phyloP scores from a whole-genome alignment of 305 asterid genomes.

The Solanum hybrid region DNA sequence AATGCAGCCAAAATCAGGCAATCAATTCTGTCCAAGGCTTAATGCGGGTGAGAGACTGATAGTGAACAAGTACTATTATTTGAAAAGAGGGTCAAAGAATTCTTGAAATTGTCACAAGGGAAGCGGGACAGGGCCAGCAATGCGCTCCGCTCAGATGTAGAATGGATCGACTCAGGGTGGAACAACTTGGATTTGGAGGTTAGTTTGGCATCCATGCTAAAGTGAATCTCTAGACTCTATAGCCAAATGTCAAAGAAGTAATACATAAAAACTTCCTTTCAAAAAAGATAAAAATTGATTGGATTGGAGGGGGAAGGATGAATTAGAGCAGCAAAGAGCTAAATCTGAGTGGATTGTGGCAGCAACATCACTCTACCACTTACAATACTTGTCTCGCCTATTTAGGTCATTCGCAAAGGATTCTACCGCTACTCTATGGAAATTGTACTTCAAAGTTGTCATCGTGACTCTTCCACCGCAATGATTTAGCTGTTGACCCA shows the following conservation, averaged over 20 bases:
- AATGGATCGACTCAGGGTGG: too few relatives aligned
- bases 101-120: too few relatives aligned
- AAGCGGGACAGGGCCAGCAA: too few relatives aligned
- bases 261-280: not conserved
- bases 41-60: not conserved
- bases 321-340: conserved; percentile 13
- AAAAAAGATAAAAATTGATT: not conserved
- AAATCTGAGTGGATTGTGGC: conserved; percentile 13
- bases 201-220: not conserved
- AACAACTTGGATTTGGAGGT: too few relatives aligned
- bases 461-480: not conserved
- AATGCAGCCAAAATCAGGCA: not conserved
- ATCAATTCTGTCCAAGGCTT: not conserved
- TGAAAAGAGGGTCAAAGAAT: too few relatives aligned
- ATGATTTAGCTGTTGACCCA: not conserved
- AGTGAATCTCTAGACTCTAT: not conserved
- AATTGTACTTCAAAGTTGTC: not conserved
- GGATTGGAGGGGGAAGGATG: not conserved
- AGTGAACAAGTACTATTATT: too few relatives aligned
- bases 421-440: not conserved
- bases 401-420: not conserved
- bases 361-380: conserved; percentile 29
- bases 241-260: not conserved
- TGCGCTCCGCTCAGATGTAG: too few relatives aligned
- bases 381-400: conserved; percentile 22